Base-by-base conservation (phyloP, 257 asterid genomes). In the Salvia rosmarinus region DNA sequence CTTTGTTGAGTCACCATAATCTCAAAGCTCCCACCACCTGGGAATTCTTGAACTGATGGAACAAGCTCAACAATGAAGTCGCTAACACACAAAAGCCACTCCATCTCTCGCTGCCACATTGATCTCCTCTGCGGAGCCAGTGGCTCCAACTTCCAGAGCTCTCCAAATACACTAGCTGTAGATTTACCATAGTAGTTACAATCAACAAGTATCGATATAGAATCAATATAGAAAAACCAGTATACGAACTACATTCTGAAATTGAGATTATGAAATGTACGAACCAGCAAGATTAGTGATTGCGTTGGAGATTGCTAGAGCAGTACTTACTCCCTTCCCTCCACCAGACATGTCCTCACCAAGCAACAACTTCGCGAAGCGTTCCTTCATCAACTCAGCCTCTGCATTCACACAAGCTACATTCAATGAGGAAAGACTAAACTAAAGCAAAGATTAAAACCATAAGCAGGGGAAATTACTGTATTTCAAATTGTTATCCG, bases 321-420 rank as follows among this genome's bases (percentile, higher is more conserved):
- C 97, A 32, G 96, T 85, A 51, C 84, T 82, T 12, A 88, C 98
- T 77, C 98, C 99, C 75, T 85, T 86, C n/a, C 95, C 96, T 71
- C 96, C 97, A 70, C 99, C 99, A 5, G 96, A 88, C 96, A 94
- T 94, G 60, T 94, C 99, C 80, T 94, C 98, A 62, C 99, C 99
- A 2, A 94, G 85, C 70, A 94, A 80, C 71, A 94, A 63, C 79
- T 91, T 91, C 0, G 96, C 91, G 25, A 94, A 94, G 39, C 96
- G 79, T 74, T 89, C 88, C 76, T 94, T 94, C 93, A 94, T 91
- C 70, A 88, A 54, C 59, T 88, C 92, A 52, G 86, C 85, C 77
- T 85, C 99, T 89, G 87, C 42, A 70, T 50, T 54, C 70, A 47
- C 16, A 40, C 35, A 51, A 64, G 16, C 67, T 56, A 51, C 20